Conservation (phyloP, 2,329 filamentous ascomycete species). For the Scytalidium lignicola region DNA sequence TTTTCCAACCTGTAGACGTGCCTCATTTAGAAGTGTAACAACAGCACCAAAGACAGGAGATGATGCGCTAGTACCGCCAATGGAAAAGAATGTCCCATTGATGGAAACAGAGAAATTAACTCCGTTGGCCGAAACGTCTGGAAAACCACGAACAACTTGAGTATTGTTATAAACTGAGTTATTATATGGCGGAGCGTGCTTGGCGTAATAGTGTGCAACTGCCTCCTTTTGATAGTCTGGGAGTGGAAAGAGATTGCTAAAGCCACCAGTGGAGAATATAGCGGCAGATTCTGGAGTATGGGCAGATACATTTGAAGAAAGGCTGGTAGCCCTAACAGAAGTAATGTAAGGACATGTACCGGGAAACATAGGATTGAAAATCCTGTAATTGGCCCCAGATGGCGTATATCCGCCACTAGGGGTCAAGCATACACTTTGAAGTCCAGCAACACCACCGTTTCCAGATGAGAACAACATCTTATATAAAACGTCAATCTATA, state of each 20-base stretch:
- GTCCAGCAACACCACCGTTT: slow-evolving; percentile 42
- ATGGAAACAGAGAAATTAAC: slow-evolving; percentile 39
- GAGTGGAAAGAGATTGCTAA: slow-evolving; percentile 48
- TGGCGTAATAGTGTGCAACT: slow-evolving; percentile 20
- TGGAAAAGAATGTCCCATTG: slow-evolving; percentile 36
- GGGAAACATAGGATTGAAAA: slow-evolving; percentile 44
- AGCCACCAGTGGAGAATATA: slow-evolving; percentile 67
- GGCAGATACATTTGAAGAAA: slow-evolving; percentile 30
- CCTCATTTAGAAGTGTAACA: slow-evolving; percentile 38
- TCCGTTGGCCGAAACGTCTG: slow-evolving; percentile 42
- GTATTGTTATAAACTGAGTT: slow-evolving; percentile 42
- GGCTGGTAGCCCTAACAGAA: slow-evolving; percentile 46
- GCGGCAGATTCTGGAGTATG: slow-evolving; percentile 37
- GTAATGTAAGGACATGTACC: slow-evolving; percentile 45
- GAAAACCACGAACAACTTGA: slow-evolving; percentile 38
- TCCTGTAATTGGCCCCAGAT: slow-evolving; percentile 14
- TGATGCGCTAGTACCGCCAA: slow-evolving; percentile 45
- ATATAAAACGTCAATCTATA: background rate
- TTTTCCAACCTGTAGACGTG: slow-evolving; percentile 29
- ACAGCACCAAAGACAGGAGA: slow-evolving; percentile 35
- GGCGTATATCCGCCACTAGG: slow-evolving; percentile 21
- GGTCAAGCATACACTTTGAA: slow-evolving; percentile 33
- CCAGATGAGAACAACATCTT: slow-evolving; percentile 43
- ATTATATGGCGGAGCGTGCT: slow-evolving; percentile 22
- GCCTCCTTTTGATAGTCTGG: slow-evolving; percentile 40